These are phyloP conservation scores for Eutrema heterophyllum DNA, from an alignment of 345 rosid species.

Conservation along the genomic window DNA sequence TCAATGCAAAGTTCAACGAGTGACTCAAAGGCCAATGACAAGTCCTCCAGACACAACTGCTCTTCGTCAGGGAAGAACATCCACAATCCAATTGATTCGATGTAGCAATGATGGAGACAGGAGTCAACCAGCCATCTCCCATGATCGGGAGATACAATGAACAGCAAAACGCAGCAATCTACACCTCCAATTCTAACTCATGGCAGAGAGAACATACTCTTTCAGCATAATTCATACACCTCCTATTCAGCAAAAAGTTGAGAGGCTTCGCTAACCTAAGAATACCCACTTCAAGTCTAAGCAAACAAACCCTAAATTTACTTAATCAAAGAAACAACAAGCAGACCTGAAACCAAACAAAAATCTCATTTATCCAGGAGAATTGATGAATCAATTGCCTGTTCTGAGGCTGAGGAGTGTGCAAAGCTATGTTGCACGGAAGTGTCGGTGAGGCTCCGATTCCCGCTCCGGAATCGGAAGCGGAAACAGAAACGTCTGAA, in stretches of 20 bases:
- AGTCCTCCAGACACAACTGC: not conserved
- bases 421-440: too few relatives aligned
- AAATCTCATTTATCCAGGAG: not conserved
- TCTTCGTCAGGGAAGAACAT: not conserved
- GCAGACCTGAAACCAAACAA: not conserved
- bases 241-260: not conserved
- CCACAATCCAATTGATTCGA: constrained; percentile 27
- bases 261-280: not conserved
- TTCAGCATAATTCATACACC: not conserved
- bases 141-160: not conserved
- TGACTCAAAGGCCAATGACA: not conserved
- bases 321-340: not conserved
- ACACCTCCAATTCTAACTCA: not conserved
- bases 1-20: constrained; percentile 16
- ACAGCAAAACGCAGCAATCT: constrained; percentile 2
- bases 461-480: too few relatives aligned
- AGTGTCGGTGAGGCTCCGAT: too few relatives aligned
- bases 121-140: constrained; percentile 33
- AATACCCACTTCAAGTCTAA: not conserved
- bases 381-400: not conserved
- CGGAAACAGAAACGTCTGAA: too few relatives aligned
- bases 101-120: constrained; percentile 20
- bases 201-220: not conserved
- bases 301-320: not conserved
- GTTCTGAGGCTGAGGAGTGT: not conserved